Base-by-base conservation (phyloP, 2,329 filamentous ascomycete genomes). In the Aspergillus spinulosporus region DNA sequence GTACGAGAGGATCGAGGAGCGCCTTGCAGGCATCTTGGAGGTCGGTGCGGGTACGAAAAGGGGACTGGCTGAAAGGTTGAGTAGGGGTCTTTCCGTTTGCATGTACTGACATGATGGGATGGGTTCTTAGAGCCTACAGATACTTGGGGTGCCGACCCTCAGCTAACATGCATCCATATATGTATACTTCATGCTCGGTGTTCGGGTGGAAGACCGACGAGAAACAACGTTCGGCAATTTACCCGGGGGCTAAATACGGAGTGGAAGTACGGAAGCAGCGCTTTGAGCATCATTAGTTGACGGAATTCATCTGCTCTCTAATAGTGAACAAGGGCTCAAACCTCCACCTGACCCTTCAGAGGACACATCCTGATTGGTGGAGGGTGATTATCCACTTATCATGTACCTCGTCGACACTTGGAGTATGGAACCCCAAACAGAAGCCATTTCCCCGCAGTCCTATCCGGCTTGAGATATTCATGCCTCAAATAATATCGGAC, bases 1-100 rank as follows among this genome's bases (percentile, higher is more conserved):
- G 82, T 57, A 86, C 79, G 4, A 92, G 78, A 6, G 89, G 88
- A 64, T 89, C 85, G 28, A 92, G 82, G 7, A 92, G 77, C 2
- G 84, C 81, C 37, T 76, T 74, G 12, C 88, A 80, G 8, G 87
- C 83, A 48, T 82, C 73, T 64, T 88, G 84, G n/a, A 88, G 59
- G 49, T 73, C 66, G 42, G 63, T 56, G 29, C 68, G 65, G 1
- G 68, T 68, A 37, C 55, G 62, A 48, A 69, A 69, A 15, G 64
- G 59, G 5, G 57, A 68, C 51, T 59, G 58, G 44, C 63, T 68
- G 54, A 71, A 71, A 6, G 64, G 52, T 12, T 70, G 67, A 11
- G 61, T 43, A n/a, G 63, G 65, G 5, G 68, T 69, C 47, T 59
- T 64, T 46, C 66, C 67, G 50, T 70, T 70, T 14, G 68, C 68